Evolutionary conservation across 257 asterid genomes (phyloP).

Genomic region (Nyctanthes arbortristis): DNA sequence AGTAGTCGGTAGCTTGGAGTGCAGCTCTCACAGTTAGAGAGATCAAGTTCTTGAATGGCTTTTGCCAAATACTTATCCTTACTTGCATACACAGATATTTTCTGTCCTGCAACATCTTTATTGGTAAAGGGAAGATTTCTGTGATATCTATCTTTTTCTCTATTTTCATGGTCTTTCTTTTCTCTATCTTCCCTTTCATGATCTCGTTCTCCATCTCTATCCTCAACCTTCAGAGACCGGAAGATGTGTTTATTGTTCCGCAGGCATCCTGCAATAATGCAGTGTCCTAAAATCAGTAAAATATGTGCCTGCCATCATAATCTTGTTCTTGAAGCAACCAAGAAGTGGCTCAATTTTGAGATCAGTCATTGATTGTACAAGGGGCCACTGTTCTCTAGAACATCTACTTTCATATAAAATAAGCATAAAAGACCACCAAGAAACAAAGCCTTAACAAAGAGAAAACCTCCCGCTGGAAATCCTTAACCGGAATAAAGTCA

Average conservation of each 20-base stretch:
- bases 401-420: conserved; percentile 3
- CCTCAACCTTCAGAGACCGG: conserved; percentile 47
- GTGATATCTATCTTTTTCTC: conserved; percentile 68
- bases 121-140: conserved; percentile 43
- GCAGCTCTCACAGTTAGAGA: conserved; percentile 80
- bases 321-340: conserved; percentile 7
- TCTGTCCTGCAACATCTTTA: conserved; percentile 63
- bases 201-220: conserved; percentile 48
- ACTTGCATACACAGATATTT: conserved; percentile 52
- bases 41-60: conserved; percentile 96
- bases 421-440: conserved; percentile 16
- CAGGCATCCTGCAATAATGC: conserved; percentile 67
- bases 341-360: conserved; percentile 2
- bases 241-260: conserved; percentile 49
- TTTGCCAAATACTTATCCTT: conserved; percentile 73
- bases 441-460: neutral
- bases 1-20: conserved; percentile 94
- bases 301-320: conserved; percentile 10
- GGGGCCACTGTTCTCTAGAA: too few relatives aligned
- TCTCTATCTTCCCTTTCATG: conserved; percentile 55
- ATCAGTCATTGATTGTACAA: too few relatives aligned
- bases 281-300: conserved; percentile 26
- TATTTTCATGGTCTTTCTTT: conserved; percentile 41
- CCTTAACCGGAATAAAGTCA: conserved; percentile 5
- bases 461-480: conserved; percentile 19